phyloP scores from a whole-genome alignment of 2,329 filamentous ascomycete species.

The Pseudogymnoascus verrucosus region DNA sequence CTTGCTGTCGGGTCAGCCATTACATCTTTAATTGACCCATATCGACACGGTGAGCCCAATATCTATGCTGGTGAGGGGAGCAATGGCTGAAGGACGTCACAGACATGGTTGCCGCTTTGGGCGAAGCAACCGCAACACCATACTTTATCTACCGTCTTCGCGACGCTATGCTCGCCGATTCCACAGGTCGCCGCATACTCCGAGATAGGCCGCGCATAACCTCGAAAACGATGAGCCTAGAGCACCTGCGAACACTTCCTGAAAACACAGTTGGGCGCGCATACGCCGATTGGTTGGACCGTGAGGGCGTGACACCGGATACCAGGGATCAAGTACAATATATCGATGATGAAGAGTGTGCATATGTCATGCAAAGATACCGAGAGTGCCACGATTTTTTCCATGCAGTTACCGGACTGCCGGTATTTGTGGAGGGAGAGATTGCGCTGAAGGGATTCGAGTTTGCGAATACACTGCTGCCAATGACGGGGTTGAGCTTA shows the following conservation, averaged over 20 bases:
- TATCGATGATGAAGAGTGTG: conserved; percentile 90
- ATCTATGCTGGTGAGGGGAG: background rate
- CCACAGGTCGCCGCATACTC: conserved; percentile 84
- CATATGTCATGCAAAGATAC: conserved; percentile 98
- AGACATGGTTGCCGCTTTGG: conserved; percentile 93
- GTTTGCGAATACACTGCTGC: conserved; percentile 86
- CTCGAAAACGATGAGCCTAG: conserved; percentile 57
- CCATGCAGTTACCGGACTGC: conserved; percentile 85
- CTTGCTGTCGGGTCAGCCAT: conserved; percentile 60
- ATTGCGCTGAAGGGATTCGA: conserved; percentile 97
- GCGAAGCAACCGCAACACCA: conserved; percentile 87
- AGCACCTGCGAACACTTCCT: conserved; percentile 63
- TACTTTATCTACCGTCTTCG: conserved; percentile 92
- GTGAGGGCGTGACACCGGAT: conserved; percentile 87
- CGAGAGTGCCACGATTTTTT: conserved; percentile 97
- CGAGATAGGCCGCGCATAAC: conserved; percentile 83
- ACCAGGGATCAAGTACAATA: conserved; percentile 76
- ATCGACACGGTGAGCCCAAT: conserved; percentile 48
- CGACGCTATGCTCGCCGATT: conserved; percentile 76
- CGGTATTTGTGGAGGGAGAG: conserved; percentile 89
- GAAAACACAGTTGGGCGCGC: conserved; percentile 67
- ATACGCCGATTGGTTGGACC: conserved; percentile 87
- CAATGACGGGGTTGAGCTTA: conserved; percentile 87
- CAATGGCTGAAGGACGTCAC: conserved; percentile 12
- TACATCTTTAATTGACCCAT: conserved; percentile 60